These are phyloP conservation scores for Phialemonium atrogriseum DNA, from an alignment of 2,329 filamentous ascomycete genomes.

Conservation along the genomic window DNA sequence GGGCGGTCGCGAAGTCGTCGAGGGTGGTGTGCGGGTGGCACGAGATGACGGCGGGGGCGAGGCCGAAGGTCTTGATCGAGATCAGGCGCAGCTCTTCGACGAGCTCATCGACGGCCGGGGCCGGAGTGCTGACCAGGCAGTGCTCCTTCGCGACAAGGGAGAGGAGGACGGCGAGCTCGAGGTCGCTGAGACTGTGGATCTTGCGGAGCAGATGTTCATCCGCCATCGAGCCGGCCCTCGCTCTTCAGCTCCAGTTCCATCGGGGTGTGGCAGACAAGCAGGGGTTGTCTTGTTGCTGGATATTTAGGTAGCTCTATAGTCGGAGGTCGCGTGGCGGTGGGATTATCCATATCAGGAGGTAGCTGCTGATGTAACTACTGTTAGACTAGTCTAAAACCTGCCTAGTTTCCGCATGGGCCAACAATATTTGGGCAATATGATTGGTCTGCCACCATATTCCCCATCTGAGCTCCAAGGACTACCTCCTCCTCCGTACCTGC, in stretches of 20 bases:
- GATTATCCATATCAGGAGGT: too few species aligned
- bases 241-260: conserved; percentile 2
- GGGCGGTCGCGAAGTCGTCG: conserved; percentile 68
- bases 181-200: conserved; percentile 72
- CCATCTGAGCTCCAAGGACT: too few species aligned
- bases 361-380: too few species aligned
- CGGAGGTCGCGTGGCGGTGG: too few species aligned
- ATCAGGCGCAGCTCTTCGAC: conserved; percentile 66
- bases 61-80: conserved; percentile 61
- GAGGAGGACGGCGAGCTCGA: conserved; percentile 79
- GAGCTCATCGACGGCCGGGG: conserved; percentile 55
- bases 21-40: conserved; percentile 68
- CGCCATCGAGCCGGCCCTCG: conserved; percentile 41
- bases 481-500: too few species aligned
- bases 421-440: too few species aligned
- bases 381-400: too few species aligned
- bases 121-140: conserved; percentile 73
- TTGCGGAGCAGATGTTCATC: conserved; percentile 54
- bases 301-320: too few species aligned
- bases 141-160: conserved; percentile 77
- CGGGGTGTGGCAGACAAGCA: too few species aligned
- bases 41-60: conserved; percentile 61
- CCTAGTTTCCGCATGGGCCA: too few species aligned
- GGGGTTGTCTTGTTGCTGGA: too few species aligned
- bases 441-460: too few species aligned